A percentile compares a stretch with the other conserved stretches of the same genome.
Conservation (phyloP, 192 early-diverging fungal species). For the Nowakowskiella sp. region DNA sequence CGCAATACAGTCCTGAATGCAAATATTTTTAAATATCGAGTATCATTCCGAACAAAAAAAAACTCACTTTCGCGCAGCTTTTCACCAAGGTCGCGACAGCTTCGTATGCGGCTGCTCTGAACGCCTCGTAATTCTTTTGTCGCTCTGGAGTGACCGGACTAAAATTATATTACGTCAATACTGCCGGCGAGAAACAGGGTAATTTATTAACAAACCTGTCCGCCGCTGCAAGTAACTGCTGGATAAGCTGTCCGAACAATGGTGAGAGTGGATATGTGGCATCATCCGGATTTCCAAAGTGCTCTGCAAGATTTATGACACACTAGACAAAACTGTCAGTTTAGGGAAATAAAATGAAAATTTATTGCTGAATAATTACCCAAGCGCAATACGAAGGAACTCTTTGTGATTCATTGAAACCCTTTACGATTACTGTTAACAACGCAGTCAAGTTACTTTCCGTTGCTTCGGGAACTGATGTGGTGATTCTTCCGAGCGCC, state of each 20-base stretch:
- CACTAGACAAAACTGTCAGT: constrained; percentile 36
- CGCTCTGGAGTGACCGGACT: too few relatives aligned
- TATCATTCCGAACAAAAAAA: constrained; percentile 1
- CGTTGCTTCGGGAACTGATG: constrained; percentile 48
- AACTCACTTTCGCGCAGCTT: constrained; percentile 47
- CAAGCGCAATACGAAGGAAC: constrained; percentile 95
- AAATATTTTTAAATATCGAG: constrained; percentile 10
- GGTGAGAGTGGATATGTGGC: constrained; percentile 65
- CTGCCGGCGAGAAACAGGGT: too few relatives aligned
- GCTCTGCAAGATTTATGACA: constrained; percentile 87
- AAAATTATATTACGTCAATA: too few relatives aligned
- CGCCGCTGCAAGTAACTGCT: constrained; percentile 66
- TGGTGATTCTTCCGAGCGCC: constrained; percentile 94
- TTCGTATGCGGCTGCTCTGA: constrained; percentile 87
- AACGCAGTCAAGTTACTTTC: constrained; percentile 50
- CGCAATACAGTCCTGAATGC: constrained; percentile 61
- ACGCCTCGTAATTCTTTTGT: too few relatives aligned
- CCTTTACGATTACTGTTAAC: constrained; percentile 65
- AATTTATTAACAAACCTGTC: too few relatives aligned
- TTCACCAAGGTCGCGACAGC: constrained; percentile 78
- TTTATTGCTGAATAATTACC: constrained; percentile 33
- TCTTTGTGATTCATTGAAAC: constrained; percentile 77
- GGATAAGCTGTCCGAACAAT: constrained; percentile 79
- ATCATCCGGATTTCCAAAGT: constrained; percentile 52
- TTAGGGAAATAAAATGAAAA: background rate